Conservation (phyloP, 495 filamentous ascomycete species). For the Apiosordaria backusii region DNA sequence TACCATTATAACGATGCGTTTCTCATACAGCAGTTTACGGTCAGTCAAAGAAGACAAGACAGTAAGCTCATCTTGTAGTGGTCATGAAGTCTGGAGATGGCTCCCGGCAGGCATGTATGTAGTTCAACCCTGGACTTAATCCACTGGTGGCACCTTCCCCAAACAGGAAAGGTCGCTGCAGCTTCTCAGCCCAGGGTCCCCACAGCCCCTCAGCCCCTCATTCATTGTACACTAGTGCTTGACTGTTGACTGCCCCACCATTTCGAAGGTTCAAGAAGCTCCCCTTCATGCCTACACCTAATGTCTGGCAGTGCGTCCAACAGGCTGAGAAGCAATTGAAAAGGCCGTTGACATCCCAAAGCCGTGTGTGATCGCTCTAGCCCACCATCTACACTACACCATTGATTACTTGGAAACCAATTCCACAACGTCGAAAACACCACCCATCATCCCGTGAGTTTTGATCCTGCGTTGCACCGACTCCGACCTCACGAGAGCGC, state of each 20-base stretch:
- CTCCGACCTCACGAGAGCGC: conserved; percentile 1
- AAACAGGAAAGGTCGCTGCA: conserved; percentile 2
- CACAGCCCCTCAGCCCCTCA: background rate
- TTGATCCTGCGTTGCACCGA: conserved; percentile 7
- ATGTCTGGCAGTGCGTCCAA: background rate
- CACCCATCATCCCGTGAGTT: background rate
- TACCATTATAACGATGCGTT: conserved; percentile 1
- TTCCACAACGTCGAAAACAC: background rate
- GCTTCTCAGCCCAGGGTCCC: background rate
- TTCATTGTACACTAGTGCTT: conserved; percentile 8
- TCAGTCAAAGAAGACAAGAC: no score
- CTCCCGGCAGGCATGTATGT: no score
- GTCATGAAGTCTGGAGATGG: no score
- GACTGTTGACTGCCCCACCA: conserved; percentile 27
- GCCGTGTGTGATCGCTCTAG: background rate
- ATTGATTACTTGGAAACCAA: background rate
- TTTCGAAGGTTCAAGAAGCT: conserved; percentile 35
- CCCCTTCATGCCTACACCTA: conserved; percentile 14
- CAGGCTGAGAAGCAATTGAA: background rate
- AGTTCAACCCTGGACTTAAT: no score
- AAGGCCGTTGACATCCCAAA: background rate
- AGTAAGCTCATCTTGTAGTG: no score
- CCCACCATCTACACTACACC: background rate
- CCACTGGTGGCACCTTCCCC: conserved; percentile 3
- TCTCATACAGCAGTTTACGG: background rate